Base-by-base conservation (phyloP, 2,329 filamentous ascomycete species). In the Xylaria sp. region DNA sequence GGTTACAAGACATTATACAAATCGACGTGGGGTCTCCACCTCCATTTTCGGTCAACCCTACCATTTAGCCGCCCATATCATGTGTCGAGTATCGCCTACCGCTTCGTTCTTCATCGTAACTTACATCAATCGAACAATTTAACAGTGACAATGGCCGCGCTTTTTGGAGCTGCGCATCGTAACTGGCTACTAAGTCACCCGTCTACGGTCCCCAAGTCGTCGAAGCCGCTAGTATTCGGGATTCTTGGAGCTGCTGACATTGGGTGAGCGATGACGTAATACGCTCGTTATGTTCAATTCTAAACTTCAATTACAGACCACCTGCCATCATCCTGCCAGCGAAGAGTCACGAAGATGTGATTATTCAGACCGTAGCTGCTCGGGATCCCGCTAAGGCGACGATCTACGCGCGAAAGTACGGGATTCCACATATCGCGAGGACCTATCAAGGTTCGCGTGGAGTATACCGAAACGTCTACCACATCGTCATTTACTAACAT, bases 341-440 rank as follows among this genome's bases (percentile, higher is more conserved):
- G 13, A 80, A 76, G 62, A 78, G 76, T 3, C 84, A 87, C 66
- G 75, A 83, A 0, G 82, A 85, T 38, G 80, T 86, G 13, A 74
- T 85, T 11, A 62, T 87, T 11, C 76, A 80, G 8, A 81, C 79
- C 4, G 77, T 87, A 1, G 83, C 85, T 2, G 82, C 84, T 2
- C 77, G 84, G 4, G 79, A 85, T 68, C 73, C 67, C 31, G 71
- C 69, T 4, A 80, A 75, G 52, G 85, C 84, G 0, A 71, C 78
- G 51, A 75, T 73, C 0, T 86, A 78, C 71, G 84, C 83, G 2
- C 80, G 80, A 64, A 81, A 79, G 60, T 74, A 86, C 68, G 74
- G 74, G 8, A 84, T 87, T 47, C 81, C 80, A 0, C 77, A 81
- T 27, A 81, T 83, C 7, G 75, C 80, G 66, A 71, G 76, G 55